A percentile compares a stretch with the other conserved stretches of the same genome.
phyloP scores from a whole-genome alignment of 257 asterid genomes.

The Nemophila menziesii region DNA sequence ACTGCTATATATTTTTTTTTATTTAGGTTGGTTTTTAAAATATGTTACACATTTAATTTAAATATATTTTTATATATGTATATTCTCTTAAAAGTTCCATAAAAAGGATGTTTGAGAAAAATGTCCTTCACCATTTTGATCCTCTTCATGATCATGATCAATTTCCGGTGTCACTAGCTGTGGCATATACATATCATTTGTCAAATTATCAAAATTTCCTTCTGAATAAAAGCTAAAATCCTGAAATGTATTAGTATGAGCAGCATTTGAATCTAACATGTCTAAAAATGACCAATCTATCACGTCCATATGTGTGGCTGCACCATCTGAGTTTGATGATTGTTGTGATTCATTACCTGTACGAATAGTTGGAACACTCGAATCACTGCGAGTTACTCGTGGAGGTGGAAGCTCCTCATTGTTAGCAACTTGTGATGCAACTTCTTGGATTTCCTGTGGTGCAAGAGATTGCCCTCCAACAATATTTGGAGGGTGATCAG shows the following conservation, averaged over 20 bases:
- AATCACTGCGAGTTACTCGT: background rate
- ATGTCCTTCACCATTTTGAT: constrained; percentile 15
- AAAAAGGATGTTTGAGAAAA: constrained; percentile 25
- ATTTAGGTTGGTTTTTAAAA: too few species aligned
- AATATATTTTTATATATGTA: background rate
- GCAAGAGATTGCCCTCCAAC: constrained; percentile 20
- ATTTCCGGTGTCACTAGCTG: constrained; percentile 12
- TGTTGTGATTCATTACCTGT: constrained; percentile 9
- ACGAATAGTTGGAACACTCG: background rate
- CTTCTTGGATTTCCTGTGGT: constrained; percentile 24
- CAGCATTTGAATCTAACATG: constrained; percentile 11
- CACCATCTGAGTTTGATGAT: constrained; percentile 12
- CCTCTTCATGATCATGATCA: constrained; percentile 4
- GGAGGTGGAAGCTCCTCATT: constrained; percentile 4
- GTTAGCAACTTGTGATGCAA: constrained; percentile 35
- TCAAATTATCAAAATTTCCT: constrained; percentile 14
- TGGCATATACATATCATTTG: constrained; percentile 30
- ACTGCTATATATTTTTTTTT: too few species aligned
- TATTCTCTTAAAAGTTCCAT: constrained; percentile 36
- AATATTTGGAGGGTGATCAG: constrained; percentile 27
- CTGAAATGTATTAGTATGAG: background rate
- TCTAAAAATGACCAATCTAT: constrained; percentile 46
- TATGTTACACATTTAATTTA: too few species aligned
- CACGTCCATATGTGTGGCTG: constrained; percentile 4
- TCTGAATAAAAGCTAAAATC: constrained; percentile 8